Conservation (phyloP, 805 yeast genomes). For the Candida nanaspora region DNA sequence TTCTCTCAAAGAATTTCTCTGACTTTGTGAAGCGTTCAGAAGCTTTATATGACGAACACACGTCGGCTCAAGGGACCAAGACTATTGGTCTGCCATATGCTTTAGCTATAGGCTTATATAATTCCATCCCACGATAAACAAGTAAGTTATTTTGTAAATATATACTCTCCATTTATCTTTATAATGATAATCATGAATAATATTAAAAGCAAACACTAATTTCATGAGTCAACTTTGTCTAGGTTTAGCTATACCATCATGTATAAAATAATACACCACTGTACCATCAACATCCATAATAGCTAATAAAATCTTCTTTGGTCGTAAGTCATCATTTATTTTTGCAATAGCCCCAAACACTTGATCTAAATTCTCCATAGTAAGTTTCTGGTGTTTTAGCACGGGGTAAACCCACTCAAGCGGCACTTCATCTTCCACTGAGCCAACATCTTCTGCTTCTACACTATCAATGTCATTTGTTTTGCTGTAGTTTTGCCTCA, state of each 20-base stretch:
- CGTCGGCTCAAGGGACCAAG: background rate
- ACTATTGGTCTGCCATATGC: background rate
- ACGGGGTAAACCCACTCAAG: slow-evolving; percentile 38
- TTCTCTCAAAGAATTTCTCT: slow-evolving; percentile 20
- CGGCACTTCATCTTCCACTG: background rate
- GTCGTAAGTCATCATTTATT: slow-evolving; percentile 16
- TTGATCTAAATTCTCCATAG: slow-evolving; percentile 30
- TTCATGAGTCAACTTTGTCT: slow-evolving; percentile 19
- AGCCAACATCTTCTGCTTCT: background rate
- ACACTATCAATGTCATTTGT: background rate
- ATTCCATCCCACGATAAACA: background rate
- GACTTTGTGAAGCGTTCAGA: background rate
- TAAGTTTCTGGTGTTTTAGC: slow-evolving; percentile 20
- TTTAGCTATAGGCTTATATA: background rate
- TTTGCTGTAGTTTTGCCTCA: background rate
- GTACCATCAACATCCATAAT: slow-evolving; percentile 62
- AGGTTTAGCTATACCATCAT: slow-evolving; percentile 62
- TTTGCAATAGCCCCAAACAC: slow-evolving; percentile 29
- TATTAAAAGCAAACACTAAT: no score
- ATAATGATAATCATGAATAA: background rate
- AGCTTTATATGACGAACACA: background rate
- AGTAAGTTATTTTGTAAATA: background rate
- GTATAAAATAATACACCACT: slow-evolving; percentile 59
- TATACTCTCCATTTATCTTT: background rate
- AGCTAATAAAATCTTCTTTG: slow-evolving; percentile 44